These are phyloP conservation scores for Mycogone perniciosa DNA, from an alignment of 2,329 filamentous ascomycete genomes.

Conservation along the genomic window DNA sequence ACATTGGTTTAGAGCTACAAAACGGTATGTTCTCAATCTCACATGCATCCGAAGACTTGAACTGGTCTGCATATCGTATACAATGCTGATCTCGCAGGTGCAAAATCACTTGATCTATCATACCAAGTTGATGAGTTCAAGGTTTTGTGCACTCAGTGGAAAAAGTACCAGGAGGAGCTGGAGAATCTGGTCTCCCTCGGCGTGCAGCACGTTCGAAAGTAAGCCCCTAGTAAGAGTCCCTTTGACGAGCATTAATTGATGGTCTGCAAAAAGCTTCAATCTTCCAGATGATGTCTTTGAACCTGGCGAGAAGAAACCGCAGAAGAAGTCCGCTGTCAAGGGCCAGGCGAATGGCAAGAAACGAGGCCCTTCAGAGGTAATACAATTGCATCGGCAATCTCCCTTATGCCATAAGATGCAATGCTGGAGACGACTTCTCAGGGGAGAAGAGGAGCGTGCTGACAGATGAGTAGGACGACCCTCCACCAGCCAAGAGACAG, in stretches of 20 bases:
- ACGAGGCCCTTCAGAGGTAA: constrained; percentile 43
- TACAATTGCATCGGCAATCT: constrained; percentile 17
- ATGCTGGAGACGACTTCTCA: not conserved
- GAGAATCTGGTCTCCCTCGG: constrained; percentile 58
- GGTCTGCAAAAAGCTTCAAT: constrained; percentile 62
- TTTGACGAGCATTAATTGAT: constrained; percentile 10
- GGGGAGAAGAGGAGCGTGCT: constrained; percentile 18
- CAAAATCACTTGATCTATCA: constrained; percentile 69
- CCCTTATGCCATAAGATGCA: constrained; percentile 11
- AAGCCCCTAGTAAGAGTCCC: constrained; percentile 30
- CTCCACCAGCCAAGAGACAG: constrained; percentile 34
- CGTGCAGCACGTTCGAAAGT: constrained; percentile 83
- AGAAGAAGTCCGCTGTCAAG: constrained; percentile 45
- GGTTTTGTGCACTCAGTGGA: constrained; percentile 68
- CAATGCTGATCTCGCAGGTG: constrained; percentile 41
- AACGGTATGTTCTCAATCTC: constrained; percentile 52
- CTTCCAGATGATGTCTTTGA: constrained; percentile 87
- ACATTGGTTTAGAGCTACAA: constrained; percentile 78
- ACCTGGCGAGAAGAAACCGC: constrained; percentile 67
- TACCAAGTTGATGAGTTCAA: constrained; percentile 84
- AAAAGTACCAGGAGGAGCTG: constrained; percentile 66
- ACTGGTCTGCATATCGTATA: not conserved
- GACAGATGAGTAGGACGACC: constrained; percentile 28
- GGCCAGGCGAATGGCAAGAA: constrained; percentile 39
- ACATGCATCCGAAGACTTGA: not conserved